Base-by-base conservation (phyloP, 805 yeast genomes). In the Saturnispora silvae region DNA sequence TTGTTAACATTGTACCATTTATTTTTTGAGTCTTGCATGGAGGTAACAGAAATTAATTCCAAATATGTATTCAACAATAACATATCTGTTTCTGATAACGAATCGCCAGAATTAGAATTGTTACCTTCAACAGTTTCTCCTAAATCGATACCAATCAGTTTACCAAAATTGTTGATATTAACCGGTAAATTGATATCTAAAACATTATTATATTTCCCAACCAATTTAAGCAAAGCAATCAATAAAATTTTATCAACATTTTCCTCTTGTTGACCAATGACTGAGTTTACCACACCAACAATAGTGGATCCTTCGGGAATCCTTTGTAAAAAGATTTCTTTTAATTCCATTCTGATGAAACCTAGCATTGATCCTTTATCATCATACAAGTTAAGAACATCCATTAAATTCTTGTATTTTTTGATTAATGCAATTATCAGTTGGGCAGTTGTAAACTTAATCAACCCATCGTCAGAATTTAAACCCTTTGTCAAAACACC, bases 1-100 rank as follows among this genome's bases (percentile, higher is more conserved):
- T 65, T 42, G 20, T 69, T 60, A 14, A 44, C 33, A 51, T 72
- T 79, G 86, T 92, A 86, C 95, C 95, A 87, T 56, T 77, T 82
- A 23, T 75, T 65, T 24, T 52, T 54, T 13, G 40, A 45, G 13
- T 13, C 22, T 2, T 36, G 31, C 13, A 31, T 34, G 20, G 25
- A 34, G 5, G 17, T 11, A 11, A 63, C 47, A 16, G 77, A 72
- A 44, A 75, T 83, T 10, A 79, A 59, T 41, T 75, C 77, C 44
- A 86, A 63, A 41, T 72, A 73, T 32, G 67, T 66, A 44, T 78
- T 80, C 30, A 81, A 57, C 20, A 77, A 57, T 0, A 72, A 65
- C 42, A 81, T 56, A 42, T 79, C 84, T 23, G 71, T 60, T 27
- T 76, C 75, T 5, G 63, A 51, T 36, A 71, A 65, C 22, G 37